Evolutionary conservation across 345 rosid genomes (phyloP).

Genomic region (Salix dunnii): DNA sequence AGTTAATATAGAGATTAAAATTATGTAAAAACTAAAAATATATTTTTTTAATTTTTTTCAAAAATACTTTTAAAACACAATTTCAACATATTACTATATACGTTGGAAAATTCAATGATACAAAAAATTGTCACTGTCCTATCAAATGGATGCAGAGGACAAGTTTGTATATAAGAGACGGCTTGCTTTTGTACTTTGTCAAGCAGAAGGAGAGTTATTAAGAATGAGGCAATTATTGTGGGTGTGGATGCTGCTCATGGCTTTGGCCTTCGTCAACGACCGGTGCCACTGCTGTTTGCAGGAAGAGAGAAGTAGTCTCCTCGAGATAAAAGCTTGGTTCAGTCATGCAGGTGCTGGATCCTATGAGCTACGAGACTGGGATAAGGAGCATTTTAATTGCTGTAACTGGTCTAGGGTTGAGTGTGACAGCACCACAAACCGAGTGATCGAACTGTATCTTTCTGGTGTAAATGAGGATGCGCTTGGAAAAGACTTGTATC

Average conservation of each 20-base stretch:
- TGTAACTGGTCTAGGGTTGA: neutral
- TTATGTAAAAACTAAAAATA: too few species aligned
- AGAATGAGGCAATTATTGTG: neutral
- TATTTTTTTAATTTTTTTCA: too few species aligned
- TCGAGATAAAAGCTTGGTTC: neutral
- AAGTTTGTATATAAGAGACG: neutral
- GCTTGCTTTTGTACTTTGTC: neutral
- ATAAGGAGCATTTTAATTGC: neutral
- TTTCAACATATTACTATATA: too few species aligned
- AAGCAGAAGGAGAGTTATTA: neutral
- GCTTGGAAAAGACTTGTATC: neutral
- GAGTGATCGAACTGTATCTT: neutral
- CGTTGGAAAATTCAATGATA: neutral
- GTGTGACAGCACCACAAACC: neutral
- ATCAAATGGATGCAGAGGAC: neutral
- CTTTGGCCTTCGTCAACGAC: neutral
- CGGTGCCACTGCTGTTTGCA: neutral
- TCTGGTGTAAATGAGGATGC: fast-evolving
- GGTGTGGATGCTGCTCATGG: neutral
- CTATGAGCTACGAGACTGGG: neutral
- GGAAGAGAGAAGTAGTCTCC: neutral
- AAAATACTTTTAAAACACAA: too few species aligned
- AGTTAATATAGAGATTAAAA: too few species aligned
- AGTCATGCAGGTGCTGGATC: neutral
- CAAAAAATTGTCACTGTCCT: neutral